These are phyloP conservation scores for Daedaleopsis nitida DNA, from an alignment of 768 basidiomycete genomes.

Conservation along the genomic window DNA sequence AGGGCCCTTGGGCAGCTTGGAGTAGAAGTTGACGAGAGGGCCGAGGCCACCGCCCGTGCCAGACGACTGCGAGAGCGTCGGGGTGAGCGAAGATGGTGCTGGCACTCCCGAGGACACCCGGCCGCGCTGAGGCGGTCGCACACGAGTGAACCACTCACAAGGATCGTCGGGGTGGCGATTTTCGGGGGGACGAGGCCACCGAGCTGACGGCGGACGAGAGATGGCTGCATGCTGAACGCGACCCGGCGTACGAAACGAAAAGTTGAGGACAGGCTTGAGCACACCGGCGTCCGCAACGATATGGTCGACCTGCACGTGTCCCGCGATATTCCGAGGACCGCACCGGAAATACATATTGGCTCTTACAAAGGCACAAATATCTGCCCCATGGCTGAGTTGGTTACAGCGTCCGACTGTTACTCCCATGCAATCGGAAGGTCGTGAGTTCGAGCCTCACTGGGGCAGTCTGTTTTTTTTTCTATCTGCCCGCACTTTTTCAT, in stretches of 20 bases:
- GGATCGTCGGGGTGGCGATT: conserved; percentile 87
- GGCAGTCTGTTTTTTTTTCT: conserved; percentile 15
- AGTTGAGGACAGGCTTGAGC: neutral
- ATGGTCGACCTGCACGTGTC: neutral
- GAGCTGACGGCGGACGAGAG: conserved; percentile 84
- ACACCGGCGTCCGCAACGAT: neutral
- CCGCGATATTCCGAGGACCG: neutral
- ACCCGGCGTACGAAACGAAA: conserved; percentile 17
- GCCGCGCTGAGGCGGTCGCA: no score
- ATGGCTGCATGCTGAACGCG: conserved; percentile 67
- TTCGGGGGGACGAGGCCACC: conserved; percentile 90
- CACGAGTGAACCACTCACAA: conserved; percentile 59
- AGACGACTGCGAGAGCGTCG: conserved; percentile 55
- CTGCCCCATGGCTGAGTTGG: conserved; percentile 81
- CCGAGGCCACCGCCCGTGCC: conserved; percentile 80
- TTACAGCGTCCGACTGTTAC: conserved; percentile 79
- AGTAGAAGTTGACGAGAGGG: conserved; percentile 93
- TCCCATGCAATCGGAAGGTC: conserved; percentile 55
- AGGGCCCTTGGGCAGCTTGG: conserved; percentile 91
- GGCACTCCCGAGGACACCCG: neutral
- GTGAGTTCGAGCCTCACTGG: conserved; percentile 70
- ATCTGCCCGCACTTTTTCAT: neutral
- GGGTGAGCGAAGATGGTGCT: neutral
- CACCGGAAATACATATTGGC: no score
- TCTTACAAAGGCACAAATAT: neutral